Conservation (phyloP, 2,329 filamentous ascomycete species). For the Colletotrichum theobromicola region DNA sequence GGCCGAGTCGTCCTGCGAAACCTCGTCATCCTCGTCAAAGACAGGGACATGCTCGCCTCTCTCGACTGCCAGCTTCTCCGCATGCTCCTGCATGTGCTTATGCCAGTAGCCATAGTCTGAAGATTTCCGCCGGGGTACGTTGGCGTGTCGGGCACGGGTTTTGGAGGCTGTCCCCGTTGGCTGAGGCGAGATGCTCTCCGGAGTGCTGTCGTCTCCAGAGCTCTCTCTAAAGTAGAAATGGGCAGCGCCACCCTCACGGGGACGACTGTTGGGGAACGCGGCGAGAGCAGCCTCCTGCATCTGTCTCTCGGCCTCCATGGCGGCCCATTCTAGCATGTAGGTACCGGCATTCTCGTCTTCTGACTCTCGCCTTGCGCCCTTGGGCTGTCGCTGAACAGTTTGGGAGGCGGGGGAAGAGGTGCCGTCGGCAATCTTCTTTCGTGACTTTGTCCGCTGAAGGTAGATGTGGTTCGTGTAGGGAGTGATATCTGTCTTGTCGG, state of each 20-base stretch:
- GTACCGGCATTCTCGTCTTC: constrained; percentile 78
- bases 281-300: constrained; percentile 78
- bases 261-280: constrained; percentile 76
- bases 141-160: constrained; percentile 20
- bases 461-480: constrained; percentile 68
- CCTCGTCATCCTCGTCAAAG: constrained; percentile 27
- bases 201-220: constrained; percentile 59
- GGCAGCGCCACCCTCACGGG: constrained; percentile 72
- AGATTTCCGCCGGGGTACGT: constrained; percentile 58
- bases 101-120: constrained; percentile 76
- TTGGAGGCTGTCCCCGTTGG: constrained; percentile 27
- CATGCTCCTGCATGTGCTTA: constrained; percentile 80
- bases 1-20: constrained; percentile 38
- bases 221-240: constrained; percentile 74
- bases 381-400: constrained; percentile 38
- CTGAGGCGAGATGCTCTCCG: constrained; percentile 40
- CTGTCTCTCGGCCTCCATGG: constrained; percentile 79
- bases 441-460: constrained; percentile 47
- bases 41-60: constrained; percentile 28
- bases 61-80: constrained; percentile 65
- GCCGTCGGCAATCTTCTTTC: constrained; percentile 36
- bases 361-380: constrained; percentile 64
- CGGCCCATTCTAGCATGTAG: constrained; percentile 80
- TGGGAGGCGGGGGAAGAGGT: constrained; percentile 24
- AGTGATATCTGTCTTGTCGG: constrained; percentile 75